Evolutionary conservation across 805 yeast genomes (phyloP).

Genomic region (Candida nonsorbophila): DNA sequence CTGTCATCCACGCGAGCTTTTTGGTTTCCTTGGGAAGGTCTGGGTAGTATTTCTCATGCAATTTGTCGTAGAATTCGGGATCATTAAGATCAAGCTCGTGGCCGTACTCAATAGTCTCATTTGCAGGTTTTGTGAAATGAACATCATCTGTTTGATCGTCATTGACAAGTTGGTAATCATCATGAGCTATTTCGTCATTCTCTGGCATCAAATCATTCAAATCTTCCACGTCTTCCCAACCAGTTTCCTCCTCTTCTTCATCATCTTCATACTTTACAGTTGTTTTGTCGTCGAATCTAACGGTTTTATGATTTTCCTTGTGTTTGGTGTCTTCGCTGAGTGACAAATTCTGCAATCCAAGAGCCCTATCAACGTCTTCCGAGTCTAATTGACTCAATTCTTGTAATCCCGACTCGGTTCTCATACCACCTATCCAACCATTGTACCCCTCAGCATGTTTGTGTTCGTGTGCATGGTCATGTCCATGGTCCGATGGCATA

Average conservation of each 20-base stretch:
- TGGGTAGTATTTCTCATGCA: slow-evolving; percentile 85
- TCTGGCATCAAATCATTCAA: slow-evolving; percentile 49
- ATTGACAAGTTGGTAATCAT: slow-evolving; percentile 31
- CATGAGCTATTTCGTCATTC: slow-evolving; percentile 33
- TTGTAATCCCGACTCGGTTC: slow-evolving; percentile 26
- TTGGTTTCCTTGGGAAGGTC: slow-evolving; percentile 79
- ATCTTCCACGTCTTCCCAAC: slow-evolving; percentile 48
- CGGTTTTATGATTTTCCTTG: slow-evolving; percentile 18
- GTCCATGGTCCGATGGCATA: slow-evolving; percentile 5
- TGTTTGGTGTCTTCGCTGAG: slow-evolving; percentile 8
- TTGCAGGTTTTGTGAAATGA: slow-evolving; percentile 52
- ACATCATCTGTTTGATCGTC: slow-evolving; percentile 42
- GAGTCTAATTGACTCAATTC: slow-evolving; percentile 28
- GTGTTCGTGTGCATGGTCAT: slow-evolving; percentile 18
- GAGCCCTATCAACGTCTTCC: slow-evolving; percentile 31
- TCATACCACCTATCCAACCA: slow-evolving; percentile 39
- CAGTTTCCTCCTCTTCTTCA: slow-evolving; percentile 25
- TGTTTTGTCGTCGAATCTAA: slow-evolving; percentile 25
- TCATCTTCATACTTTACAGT: slow-evolving; percentile 24
- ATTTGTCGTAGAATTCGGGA: slow-evolving; percentile 70
- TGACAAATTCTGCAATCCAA: slow-evolving; percentile 25
- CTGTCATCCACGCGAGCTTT: slow-evolving; percentile 89
- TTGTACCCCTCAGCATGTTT: slow-evolving; percentile 37
- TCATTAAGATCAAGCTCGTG: slow-evolving; percentile 57
- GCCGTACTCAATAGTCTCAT: slow-evolving; percentile 7